Base-by-base conservation (phyloP, 768 basidiomycete species). In the Mycena maculata region DNA sequence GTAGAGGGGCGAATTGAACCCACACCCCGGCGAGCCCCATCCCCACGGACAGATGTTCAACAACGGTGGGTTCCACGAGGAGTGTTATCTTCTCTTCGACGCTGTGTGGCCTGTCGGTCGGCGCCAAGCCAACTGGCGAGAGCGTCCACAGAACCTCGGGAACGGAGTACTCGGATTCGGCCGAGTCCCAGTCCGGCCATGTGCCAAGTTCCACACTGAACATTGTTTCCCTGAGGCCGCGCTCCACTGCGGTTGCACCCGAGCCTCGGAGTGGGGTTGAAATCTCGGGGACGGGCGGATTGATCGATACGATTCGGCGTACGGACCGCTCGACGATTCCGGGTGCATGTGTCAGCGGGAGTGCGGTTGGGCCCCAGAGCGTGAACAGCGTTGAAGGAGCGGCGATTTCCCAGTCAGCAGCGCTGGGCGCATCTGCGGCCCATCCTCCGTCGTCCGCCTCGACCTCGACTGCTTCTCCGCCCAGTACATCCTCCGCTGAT, bases 251-350 rank as follows among this genome's bases (percentile, higher is more conserved):
- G 3, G 72, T 76, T 2, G 77, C 27, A 13, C 33, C 33, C 8
- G 33, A 36, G 33, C 6, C 33, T 27, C 68, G 76, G 22, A 36
- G 23, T 25, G 11, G 23, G 12, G 27, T 4, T 12, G 44, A 13
- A 18, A 22, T 22, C 23, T 67, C 23, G 9, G 41, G n/a, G 4
- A 25, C 15, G 1, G 57, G 57, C 31, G 78, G 75, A 2, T 78
- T 70, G 65, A 89, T 75, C 12, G 83, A 77, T 60, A 82, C 81
- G 74, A 93, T 80, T 23, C 84, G 82, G 10, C 92, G 84, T 61
- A 89, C 85, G 1, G 89, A 90, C 27, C 80, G 83, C 76, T 93
- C 92, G 56, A 91, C 86, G 55, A 91, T 76, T 12, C 89, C 90
- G 4, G 88, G 81, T 2, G 82, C 84, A 70, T 92, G 90, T 0